phyloP scores from a whole-genome alignment of 2,329 filamentous ascomycete genomes.

The Ophiostoma sp. region DNA sequence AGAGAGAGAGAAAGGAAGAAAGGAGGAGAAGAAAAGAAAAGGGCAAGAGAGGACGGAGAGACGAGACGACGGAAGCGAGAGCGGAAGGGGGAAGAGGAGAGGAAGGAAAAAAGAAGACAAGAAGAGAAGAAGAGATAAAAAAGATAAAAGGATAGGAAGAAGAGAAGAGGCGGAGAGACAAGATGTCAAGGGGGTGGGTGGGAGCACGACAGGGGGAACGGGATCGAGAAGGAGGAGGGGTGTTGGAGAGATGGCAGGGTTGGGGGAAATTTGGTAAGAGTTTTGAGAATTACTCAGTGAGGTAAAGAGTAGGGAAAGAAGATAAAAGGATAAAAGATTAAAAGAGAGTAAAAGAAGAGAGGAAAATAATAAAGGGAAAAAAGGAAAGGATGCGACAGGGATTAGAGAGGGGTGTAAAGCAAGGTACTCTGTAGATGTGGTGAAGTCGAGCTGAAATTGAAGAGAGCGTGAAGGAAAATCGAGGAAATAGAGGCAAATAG shows the following conservation, averaged over 20 bases:
- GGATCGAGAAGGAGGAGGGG: not conserved
- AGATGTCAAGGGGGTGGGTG: constrained; percentile 16
- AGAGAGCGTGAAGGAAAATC: constrained; percentile 6
- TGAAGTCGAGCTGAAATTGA: not conserved
- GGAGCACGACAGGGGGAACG: constrained; percentile 15
- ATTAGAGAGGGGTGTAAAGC: constrained; percentile 17
- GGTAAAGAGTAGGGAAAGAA: not conserved
- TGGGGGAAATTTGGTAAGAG: not conserved
- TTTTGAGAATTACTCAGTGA: not conserved
- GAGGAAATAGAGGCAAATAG: not conserved
- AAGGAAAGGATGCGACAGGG: constrained; percentile 20
- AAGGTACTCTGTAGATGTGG: not conserved
- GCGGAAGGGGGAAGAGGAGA: constrained; percentile 9
- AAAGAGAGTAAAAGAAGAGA: not conserved
- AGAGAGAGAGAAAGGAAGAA: constrained; percentile 29
- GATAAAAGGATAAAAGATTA: constrained; percentile 9
- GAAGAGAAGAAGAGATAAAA: not conserved
- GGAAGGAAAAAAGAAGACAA: not conserved
- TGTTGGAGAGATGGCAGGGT: constrained; percentile 7
- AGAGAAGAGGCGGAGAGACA: constrained; percentile 9
- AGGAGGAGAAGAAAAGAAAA: constrained; percentile 22
- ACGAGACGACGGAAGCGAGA: constrained; percentile 10
- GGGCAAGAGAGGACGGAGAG: constrained; percentile 19
- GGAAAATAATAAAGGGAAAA: not conserved
- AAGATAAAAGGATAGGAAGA: not conserved